Evolutionary conservation across 2,329 filamentous ascomycete genomes (phyloP), one percentile per base, ranked within the genome.

Genomic region (Trichoderma aggressivum): DNA sequence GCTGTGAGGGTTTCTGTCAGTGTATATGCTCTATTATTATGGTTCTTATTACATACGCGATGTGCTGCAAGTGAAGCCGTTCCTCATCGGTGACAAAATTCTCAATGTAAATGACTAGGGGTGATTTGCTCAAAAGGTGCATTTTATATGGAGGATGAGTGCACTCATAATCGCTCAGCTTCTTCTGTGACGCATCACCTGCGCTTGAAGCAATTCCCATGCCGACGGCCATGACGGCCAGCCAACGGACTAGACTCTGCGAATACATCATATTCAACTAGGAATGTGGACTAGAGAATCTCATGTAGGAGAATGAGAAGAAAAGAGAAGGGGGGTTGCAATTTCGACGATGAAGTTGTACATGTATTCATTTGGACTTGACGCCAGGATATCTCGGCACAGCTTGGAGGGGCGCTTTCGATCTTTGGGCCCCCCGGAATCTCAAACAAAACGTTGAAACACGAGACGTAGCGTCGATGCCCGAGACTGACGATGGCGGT

Each of bases 71-170:
- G 73, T 86, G 82, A 14, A 75, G 72, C 0, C 82, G 78, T 75
- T 87, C 85, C 1, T 77, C 74, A 6, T 75, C 67, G 0, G 82
- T 84, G 32, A 87, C 67, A 71, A 87, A 86, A 74, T 83, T 79
- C 73, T 81, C 80, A 26, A 87, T 79, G 75, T 87, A 87, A 39
- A 87, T 81, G 2, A 86, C 83, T 3, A 86, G 77, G 8, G 85
- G 85, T 5, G 84, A 85, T 50, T 82, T 82, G 28, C 84, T 86
- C 10, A 86, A 76, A 26, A 86, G 77, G 71, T 83, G 82, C 14
- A 81, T 76, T 39, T 82, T 79, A 76, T 85, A 85, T 0, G 82
- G 77, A 1, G 78, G 77, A 43, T 79, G 75, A 11, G 61, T 67
- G 73, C 78, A 80, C 4, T 53, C 63, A 21, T 77, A 76, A 50